Conservation (phyloP, 306 rosid genomes). For the Trifolium repens region DNA sequence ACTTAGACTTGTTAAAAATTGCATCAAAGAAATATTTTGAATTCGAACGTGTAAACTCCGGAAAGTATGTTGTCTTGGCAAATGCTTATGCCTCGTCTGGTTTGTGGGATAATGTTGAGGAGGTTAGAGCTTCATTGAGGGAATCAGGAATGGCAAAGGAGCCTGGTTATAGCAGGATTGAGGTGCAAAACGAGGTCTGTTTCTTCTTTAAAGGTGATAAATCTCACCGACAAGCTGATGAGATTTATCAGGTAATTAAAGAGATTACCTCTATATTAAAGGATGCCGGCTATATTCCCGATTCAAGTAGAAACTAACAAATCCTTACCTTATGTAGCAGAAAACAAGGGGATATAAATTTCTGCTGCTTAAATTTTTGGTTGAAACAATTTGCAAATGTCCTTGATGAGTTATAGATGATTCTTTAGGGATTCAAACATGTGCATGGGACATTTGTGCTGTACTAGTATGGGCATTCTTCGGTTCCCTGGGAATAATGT, state of each 20-base stretch:
- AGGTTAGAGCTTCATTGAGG: constrained; percentile 64
- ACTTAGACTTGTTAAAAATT: constrained; percentile 60
- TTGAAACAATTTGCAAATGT: constrained; percentile 15
- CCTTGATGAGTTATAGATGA: neutral
- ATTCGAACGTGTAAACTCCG: constrained; percentile 59
- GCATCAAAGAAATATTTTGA: constrained; percentile 69
- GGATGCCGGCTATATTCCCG: constrained; percentile 55
- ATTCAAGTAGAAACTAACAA: constrained; percentile 41
- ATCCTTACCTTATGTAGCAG: constrained; percentile 16
- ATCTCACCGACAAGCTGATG: constrained; percentile 56
- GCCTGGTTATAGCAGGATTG: constrained; percentile 81
- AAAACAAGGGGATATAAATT: constrained; percentile 17
- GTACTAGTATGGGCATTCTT: neutral
- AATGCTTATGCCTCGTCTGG: constrained; percentile 77
- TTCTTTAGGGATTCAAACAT: constrained; percentile 21
- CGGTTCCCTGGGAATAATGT: neutral
- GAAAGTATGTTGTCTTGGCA: constrained; percentile 67
- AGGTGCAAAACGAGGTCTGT: constrained; percentile 58
- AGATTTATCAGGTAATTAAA: constrained; percentile 58
- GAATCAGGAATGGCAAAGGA: constrained; percentile 69
- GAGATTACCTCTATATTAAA: constrained; percentile 55
- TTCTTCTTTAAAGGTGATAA: constrained; percentile 52
- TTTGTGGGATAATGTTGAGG: constrained; percentile 70
- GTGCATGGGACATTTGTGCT: constrained; percentile 5
- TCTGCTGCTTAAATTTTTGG: constrained; percentile 12